Percentiles rank a stretch among this genome's conserved stretches.
Conservation (phyloP, 2,329 filamentous ascomycete genomes). For the Claviceps maximensis region DNA sequence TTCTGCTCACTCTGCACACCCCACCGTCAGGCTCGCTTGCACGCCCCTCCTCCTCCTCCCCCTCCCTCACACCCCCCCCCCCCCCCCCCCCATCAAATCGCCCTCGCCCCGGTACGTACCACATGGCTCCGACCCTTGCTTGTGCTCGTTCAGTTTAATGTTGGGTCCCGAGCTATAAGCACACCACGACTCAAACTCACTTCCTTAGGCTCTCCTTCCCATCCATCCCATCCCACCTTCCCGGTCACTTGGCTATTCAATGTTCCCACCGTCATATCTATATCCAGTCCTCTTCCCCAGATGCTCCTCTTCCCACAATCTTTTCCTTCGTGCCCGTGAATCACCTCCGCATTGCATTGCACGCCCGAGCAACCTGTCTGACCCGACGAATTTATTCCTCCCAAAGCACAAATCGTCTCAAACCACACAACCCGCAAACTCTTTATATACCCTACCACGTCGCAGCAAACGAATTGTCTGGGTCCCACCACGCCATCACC, state of each 20-base stretch:
- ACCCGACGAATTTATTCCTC: neutral
- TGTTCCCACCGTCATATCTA: slow-evolving; percentile 7
- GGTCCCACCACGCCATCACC: neutral
- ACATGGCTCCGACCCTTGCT: slow-evolving; percentile 5
- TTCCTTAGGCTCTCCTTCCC: slow-evolving; percentile 8
- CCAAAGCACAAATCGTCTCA: neutral
- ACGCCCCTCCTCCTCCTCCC: neutral
- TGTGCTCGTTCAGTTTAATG: neutral
- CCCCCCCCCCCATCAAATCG: neutral
- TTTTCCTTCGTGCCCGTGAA: neutral
- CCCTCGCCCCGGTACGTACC: slow-evolving; percentile 3
- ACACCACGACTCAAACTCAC: slow-evolving; percentile 1
- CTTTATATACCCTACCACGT: neutral
- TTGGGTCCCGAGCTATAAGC: slow-evolving; percentile 1
- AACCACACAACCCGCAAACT: neutral
- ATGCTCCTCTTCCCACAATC: neutral
- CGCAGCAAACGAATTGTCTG: neutral
- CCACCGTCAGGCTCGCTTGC: neutral
- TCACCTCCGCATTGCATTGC: neutral
- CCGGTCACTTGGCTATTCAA: slow-evolving; percentile 2
- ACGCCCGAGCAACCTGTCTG: slow-evolving; percentile 1
- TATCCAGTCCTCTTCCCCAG: slow-evolving; percentile 9
- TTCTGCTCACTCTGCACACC: neutral
- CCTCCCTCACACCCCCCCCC: neutral
- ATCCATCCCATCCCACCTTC: slow-evolving; percentile 6